Conservation (phyloP, 768 basidiomycete species). For the Amanita pseudoporphyria region DNA sequence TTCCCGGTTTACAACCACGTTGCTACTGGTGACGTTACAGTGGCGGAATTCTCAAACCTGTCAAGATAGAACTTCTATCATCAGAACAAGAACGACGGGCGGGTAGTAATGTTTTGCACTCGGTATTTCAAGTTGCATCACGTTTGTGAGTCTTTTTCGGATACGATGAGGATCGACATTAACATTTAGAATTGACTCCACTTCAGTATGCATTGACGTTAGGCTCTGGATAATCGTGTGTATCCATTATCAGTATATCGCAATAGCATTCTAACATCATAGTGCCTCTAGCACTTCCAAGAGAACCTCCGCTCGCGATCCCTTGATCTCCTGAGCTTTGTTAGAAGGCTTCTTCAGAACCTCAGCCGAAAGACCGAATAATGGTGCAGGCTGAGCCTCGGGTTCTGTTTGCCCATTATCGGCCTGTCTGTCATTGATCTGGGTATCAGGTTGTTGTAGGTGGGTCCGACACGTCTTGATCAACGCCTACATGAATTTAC, state of each 20-base stretch:
- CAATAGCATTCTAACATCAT: background rate
- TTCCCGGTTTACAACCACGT: background rate
- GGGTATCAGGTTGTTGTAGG: too few species aligned
- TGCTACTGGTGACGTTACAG: background rate
- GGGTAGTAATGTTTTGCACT: too few species aligned
- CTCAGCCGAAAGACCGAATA: background rate
- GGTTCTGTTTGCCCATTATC: background rate
- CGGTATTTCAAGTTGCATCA: too few species aligned
- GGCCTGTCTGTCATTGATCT: background rate
- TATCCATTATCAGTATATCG: background rate
- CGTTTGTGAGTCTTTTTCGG: too few species aligned
- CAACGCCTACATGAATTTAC: background rate
- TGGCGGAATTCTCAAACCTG: too few species aligned
- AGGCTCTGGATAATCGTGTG: too few species aligned
- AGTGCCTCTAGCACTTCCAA: background rate
- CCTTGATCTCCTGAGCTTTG: background rate
- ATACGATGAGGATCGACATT: too few species aligned
- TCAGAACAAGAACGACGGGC: too few species aligned
- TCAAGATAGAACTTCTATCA: too few species aligned
- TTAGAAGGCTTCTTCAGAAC: background rate
- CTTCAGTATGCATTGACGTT: background rate
- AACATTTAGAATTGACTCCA: background rate
- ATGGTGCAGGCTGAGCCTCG: background rate
- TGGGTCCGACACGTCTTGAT: conserved; percentile 1
- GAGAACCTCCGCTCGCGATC: background rate